Conservation (phyloP, 2,329 filamentous ascomycete species). For the Diaporthe sp. region DNA sequence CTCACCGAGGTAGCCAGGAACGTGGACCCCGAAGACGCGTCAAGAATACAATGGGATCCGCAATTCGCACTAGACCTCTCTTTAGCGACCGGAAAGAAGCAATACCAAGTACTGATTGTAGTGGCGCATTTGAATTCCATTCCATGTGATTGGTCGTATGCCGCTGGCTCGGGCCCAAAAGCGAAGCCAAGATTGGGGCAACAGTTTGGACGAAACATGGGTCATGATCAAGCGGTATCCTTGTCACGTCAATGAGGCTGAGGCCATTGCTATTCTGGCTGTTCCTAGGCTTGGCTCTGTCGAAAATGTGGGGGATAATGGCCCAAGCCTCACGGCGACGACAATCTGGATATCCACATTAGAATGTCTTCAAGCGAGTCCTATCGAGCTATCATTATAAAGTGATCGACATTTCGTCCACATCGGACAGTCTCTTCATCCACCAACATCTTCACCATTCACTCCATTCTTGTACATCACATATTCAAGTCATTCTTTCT, state of each 20-base stretch:
- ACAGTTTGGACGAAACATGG: conserved; percentile 11
- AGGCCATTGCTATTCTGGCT: background rate
- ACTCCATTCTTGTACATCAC: background rate
- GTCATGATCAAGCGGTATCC: background rate
- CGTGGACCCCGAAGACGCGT: conserved; percentile 1
- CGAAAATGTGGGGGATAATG: background rate
- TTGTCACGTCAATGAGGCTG: background rate
- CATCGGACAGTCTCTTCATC: background rate
- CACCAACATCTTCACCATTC: background rate
- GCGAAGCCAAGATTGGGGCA: background rate
- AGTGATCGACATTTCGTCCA: background rate
- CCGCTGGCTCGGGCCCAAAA: background rate
- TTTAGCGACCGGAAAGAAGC: background rate
- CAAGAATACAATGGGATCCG: background rate
- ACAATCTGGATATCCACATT: background rate
- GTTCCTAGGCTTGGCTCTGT: background rate
- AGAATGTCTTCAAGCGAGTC: background rate
- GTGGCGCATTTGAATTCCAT: background rate
- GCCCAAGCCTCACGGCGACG: background rate
- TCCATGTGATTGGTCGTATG: background rate
- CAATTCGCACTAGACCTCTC: background rate
- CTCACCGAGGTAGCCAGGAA: background rate
- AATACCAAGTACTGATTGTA: background rate
- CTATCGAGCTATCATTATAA: background rate
- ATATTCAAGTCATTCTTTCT: conserved; percentile 13